Percentiles rank a stretch among this genome's conserved stretches.
Conservation (phyloP, 192 early-diverging fungal genomes). For the Coemansia sp. region DNA sequence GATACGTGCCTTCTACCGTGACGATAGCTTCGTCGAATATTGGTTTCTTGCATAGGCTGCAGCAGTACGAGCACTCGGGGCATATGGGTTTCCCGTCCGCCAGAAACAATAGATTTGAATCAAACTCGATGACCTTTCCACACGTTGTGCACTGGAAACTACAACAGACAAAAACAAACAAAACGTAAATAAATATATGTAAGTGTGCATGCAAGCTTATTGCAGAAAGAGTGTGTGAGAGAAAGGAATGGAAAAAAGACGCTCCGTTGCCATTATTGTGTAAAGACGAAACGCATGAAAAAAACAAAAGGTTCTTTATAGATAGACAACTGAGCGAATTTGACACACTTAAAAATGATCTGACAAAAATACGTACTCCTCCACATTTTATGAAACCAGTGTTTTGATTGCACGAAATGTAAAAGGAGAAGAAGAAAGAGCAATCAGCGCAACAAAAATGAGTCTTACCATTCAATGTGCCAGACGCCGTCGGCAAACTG, state of each 20-base stretch:
- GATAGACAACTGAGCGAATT: too few species aligned
- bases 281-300: not conserved
- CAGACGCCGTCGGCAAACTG: conserved; percentile 80
- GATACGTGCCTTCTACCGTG: conserved; percentile 79
- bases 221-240: too few species aligned
- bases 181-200: too few species aligned
- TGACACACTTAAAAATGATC: too few species aligned
- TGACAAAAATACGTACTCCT: too few species aligned
- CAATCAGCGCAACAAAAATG: not conserved
- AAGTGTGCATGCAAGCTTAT: too few species aligned
- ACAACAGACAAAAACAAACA: conserved; percentile 2
- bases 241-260: too few species aligned
- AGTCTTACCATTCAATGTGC: conserved; percentile 76
- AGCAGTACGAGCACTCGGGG: conserved; percentile 78
- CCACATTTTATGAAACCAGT: too few species aligned
- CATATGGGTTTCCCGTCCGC: conserved; percentile 84
- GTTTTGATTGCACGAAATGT: not conserved
- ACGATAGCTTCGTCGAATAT: conserved; percentile 85
- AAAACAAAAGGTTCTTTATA: not conserved
- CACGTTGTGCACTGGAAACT: conserved; percentile 81
- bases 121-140: conserved; percentile 67
- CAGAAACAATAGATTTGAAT: conserved; percentile 73
- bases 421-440: conserved; percentile 3
- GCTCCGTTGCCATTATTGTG: too few species aligned
- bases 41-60: conserved; percentile 68